These are phyloP conservation scores for Sphaerosporella brunnea DNA, from an alignment of 495 filamentous ascomycete genomes.

Conservation along the genomic window DNA sequence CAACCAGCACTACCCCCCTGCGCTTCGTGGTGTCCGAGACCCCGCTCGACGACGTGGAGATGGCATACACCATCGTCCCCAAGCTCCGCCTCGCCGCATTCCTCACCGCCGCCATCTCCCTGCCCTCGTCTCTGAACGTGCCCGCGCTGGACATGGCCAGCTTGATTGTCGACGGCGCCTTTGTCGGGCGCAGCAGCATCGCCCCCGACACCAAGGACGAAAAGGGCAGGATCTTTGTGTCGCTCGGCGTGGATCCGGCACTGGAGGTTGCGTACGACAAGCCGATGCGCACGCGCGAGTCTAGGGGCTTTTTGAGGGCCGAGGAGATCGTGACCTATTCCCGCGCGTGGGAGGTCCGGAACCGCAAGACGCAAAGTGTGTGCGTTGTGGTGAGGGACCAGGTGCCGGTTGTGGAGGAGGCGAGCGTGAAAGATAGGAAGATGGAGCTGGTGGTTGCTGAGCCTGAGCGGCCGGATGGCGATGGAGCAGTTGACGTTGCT, in stretches of 20 bases:
- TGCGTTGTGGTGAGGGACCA: conserved; percentile 45
- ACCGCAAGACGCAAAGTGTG: conserved; percentile 34
- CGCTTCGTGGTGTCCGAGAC: conserved; percentile 32
- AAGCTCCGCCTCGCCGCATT: conserved; percentile 50
- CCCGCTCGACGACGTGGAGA: conserved; percentile 25
- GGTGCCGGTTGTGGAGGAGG: conserved; percentile 48
- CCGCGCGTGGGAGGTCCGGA: conserved; percentile 40
- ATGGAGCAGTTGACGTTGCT: not conserved
- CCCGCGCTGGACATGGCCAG: conserved; percentile 43
- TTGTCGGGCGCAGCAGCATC: conserved; percentile 47
- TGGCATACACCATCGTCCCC: conserved; percentile 34
- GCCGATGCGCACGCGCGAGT: conserved; percentile 28
- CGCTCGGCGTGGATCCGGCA: conserved; percentile 47
- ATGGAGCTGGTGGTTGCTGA: conserved; percentile 33
- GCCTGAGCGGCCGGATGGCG: not conserved
- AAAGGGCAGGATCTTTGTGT: conserved; percentile 38
- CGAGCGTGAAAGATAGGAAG: conserved; percentile 36
- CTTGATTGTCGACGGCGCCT: conserved; percentile 40
- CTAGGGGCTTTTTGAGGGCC: conserved; percentile 27
- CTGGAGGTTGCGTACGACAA: conserved; percentile 46
- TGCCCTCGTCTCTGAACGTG: conserved; percentile 40
- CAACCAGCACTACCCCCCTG: conserved; percentile 29
- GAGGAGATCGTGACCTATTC: conserved; percentile 43
- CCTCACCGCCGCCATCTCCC: conserved; percentile 45
- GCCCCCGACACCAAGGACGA: conserved; percentile 37